These are phyloP conservation scores for Venturia aucupariae DNA, from an alignment of 2,329 filamentous ascomycete species.

Conservation along the genomic window DNA sequence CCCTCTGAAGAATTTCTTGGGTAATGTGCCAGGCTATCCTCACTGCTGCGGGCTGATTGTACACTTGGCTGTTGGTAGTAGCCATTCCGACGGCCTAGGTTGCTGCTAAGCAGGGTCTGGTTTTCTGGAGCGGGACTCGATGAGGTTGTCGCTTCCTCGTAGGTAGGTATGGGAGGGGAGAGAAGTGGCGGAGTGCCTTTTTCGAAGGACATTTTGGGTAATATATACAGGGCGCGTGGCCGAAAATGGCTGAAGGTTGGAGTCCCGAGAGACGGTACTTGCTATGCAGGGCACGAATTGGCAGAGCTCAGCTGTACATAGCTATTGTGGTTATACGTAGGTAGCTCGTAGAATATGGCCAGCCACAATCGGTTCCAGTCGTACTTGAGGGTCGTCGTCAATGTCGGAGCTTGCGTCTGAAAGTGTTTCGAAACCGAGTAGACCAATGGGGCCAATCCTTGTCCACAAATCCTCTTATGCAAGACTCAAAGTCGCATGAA, in stretches of 20 bases:
- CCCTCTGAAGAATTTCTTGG: slow-evolving; percentile 7
- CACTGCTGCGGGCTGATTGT: slow-evolving; percentile 62
- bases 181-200: slow-evolving; percentile 5
- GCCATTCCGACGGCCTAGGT: slow-evolving; percentile 25
- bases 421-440: not conserved
- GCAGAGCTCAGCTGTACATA: slow-evolving; percentile 1
- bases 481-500: not conserved
- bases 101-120: slow-evolving; percentile 57
- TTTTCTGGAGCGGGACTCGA: slow-evolving; percentile 58
- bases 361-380: not conserved
- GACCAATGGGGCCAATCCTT: not conserved
- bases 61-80: slow-evolving; percentile 72
- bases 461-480: not conserved
- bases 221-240: not conserved
- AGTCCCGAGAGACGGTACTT: not conserved
- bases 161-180: slow-evolving; percentile 59
- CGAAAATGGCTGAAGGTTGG: not conserved
- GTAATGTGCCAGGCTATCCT: slow-evolving; percentile 13
- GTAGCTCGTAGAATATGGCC: not conserved
- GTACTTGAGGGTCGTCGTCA: not conserved
- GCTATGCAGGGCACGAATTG: not conserved
- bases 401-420: not conserved
- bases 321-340: not conserved
- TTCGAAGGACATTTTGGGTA: not conserved
- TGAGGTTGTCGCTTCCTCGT: slow-evolving; percentile 68